Evolutionary conservation across 1,284 basidiomycete genomes (phyloP), one percentile per base, ranked within the genome.

Genomic region (Trichosporon asahii): DNA sequence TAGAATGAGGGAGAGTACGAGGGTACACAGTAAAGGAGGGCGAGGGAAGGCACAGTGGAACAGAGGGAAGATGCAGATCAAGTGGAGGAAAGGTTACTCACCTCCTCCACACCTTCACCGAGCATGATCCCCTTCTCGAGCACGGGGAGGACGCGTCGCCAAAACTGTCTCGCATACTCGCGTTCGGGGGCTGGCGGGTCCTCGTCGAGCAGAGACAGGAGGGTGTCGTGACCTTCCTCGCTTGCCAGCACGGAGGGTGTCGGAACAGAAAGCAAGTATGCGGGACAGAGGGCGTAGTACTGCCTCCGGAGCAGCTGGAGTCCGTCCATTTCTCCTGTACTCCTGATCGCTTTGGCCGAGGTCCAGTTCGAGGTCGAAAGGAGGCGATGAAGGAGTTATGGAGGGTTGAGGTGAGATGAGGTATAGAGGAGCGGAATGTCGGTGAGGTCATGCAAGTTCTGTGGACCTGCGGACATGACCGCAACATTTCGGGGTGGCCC

Each of bases 261-360:
- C 1, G 80, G 80, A 0, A 81, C 60, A 11, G 37, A 40, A 14
- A 83, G 75, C 31, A 79, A 72, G 67, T 79, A 79, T 0, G 78
- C 49, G 3, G 82, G 81, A n/a, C 78, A 76, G 6, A 83, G 77
- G 29, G 81, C 75, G 35, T 77, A 78, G 71, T 82, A 81, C 68
- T 82, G 81, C 40, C 73, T 33, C 2, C 76, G 74, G 0, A 83
- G 73, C 2, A 63, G 73, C 0, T 68, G 37, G 9, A 77, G 67
- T 14, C 18, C 65, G 40, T 46, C 69, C 53, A 49, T n/a, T n/a
- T n/a, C n/a, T n/a, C n/a, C n/a, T n/a, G n/a, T 40, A 9, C 4
- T 25, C 27, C 64, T 15, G 31, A n/a, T 23, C 23, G 1, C 23
- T 27, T 5, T 33, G 14, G 8, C 31, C 31, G 31, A 31, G 3